A percentile compares a stretch with the other conserved stretches of the same genome.
Evolutionary conservation across 768 basidiomycete genomes (phyloP).

Genomic region (Chiua virens): DNA sequence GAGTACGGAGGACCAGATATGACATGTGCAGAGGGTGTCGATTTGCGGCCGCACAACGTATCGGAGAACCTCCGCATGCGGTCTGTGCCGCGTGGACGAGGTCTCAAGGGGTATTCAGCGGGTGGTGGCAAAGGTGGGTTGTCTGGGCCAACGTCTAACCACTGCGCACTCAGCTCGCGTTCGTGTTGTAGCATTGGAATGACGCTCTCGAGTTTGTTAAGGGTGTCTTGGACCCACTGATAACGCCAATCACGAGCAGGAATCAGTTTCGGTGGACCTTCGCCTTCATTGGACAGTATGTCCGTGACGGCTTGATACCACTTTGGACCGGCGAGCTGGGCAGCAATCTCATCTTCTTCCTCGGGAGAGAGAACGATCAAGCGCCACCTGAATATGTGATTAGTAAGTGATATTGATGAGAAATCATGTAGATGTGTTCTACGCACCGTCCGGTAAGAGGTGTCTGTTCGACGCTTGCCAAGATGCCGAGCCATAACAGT

Average conservation of each 20-base stretch:
- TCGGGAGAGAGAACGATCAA: conserved; percentile 88
- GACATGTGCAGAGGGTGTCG: conserved; percentile 48
- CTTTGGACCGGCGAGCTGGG: conserved; percentile 75
- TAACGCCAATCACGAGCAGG: conserved; percentile 86
- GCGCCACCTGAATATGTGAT: conserved; percentile 60
- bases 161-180: conserved; percentile 51
- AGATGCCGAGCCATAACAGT: conserved; percentile 65
- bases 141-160: conserved; percentile 52
- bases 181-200: conserved; percentile 70
- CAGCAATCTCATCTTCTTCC: conserved; percentile 89
- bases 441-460: conserved; percentile 84
- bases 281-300: conserved; percentile 68
- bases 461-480: conserved; percentile 74
- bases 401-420: background rate
- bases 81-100: conserved; percentile 77
- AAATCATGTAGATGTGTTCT: background rate
- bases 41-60: conserved; percentile 44
- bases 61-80: conserved; percentile 60
- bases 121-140: conserved; percentile 75
- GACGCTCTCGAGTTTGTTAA: conserved; percentile 73
- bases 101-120: conserved; percentile 74
- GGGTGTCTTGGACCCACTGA: conserved; percentile 78
- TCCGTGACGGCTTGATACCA: conserved; percentile 86
- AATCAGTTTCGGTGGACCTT: conserved; percentile 63
- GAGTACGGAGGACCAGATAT: conserved; percentile 87